Percentiles rank a stretch among this genome's conserved stretches.
Evolutionary conservation across 2,329 filamentous ascomycete genomes (phyloP).

Genomic region (Juglanconis juglandina): DNA sequence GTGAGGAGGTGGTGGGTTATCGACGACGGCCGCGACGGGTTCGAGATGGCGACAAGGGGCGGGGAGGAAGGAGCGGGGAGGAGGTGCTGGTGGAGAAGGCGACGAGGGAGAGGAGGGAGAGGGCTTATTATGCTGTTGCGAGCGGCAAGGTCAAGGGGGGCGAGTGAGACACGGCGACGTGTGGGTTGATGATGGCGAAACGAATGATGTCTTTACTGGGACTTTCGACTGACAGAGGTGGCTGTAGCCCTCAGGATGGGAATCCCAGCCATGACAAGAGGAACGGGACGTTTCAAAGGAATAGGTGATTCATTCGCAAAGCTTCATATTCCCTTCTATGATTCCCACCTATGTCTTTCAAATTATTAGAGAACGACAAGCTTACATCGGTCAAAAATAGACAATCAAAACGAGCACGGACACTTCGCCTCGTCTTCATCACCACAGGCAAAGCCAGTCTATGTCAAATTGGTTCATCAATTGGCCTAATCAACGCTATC

Average conservation of each 20-base stretch:
- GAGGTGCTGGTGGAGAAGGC: slow-evolving; percentile 22
- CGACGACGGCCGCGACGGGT: slow-evolving; percentile 41
- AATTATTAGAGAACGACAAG: not conserved
- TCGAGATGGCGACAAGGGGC: slow-evolving; percentile 16
- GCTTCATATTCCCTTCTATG: not conserved
- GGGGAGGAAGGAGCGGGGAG: slow-evolving; percentile 5
- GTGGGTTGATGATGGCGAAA: not conserved
- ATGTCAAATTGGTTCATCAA: not conserved
- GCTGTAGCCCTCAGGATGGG: too few relatives aligned
- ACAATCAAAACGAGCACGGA: too few relatives aligned
- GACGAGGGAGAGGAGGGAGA: slow-evolving; percentile 59
- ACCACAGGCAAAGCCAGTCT: not conserved
- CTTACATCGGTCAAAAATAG: not conserved
- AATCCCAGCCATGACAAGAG: too few relatives aligned
- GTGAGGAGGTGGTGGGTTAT: slow-evolving; percentile 61
- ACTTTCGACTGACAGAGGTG: too few relatives aligned
- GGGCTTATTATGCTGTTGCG: slow-evolving; percentile 71
- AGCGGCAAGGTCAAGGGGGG: slow-evolving; percentile 41
- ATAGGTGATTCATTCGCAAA: not conserved
- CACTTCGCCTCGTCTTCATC: too few relatives aligned
- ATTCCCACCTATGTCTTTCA: not conserved
- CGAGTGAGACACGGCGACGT: not conserved
- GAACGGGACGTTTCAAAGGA: not conserved
- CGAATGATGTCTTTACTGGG: too few relatives aligned
- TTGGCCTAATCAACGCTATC: not conserved